These are phyloP conservation scores for Antrodiella citrinella DNA, from an alignment of 768 basidiomycete genomes.

Conservation along the genomic window DNA sequence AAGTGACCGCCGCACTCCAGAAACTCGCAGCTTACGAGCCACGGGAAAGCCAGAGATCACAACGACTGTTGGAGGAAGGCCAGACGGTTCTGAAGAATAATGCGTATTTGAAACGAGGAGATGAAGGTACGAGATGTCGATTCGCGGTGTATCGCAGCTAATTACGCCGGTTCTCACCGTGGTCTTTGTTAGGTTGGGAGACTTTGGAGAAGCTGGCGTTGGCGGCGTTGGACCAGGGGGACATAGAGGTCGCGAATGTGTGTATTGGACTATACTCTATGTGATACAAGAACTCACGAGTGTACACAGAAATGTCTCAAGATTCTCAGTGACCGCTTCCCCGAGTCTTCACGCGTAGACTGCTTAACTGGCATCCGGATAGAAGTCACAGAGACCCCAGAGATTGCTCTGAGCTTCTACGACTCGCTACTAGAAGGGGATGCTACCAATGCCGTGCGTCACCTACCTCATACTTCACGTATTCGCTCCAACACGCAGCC, in stretches of 20 bases:
- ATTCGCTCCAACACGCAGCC: neutral
- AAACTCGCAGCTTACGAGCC: constrained; percentile 27
- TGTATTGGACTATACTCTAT: constrained; percentile 19
- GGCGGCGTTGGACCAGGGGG: constrained; percentile 70
- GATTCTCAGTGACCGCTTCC: constrained; percentile 59
- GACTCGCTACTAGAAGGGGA: constrained; percentile 52
- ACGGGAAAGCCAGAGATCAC: constrained; percentile 22
- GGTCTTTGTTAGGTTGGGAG: constrained; percentile 62
- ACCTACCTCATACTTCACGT: neutral
- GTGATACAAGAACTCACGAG: neutral
- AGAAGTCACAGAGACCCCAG: constrained; percentile 56
- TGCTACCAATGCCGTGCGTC: constrained; percentile 61
- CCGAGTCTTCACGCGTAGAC: constrained; percentile 72
- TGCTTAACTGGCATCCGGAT: constrained; percentile 71
- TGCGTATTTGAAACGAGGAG: constrained; percentile 21
- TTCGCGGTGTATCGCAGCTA: neutral
- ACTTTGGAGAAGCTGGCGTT: constrained; percentile 75
- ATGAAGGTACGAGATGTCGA: constrained; percentile 20
- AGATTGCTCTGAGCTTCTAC: constrained; percentile 56
- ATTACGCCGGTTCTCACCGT: too few species aligned
- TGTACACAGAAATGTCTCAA: constrained; percentile 48
- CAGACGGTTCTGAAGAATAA: constrained; percentile 22
- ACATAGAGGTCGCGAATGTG: constrained; percentile 70
- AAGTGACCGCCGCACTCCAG: constrained; percentile 25
- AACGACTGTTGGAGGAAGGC: constrained; percentile 27